Evolutionary conservation across 1,284 basidiomycete species (phyloP), one percentile per base, ranked within the genome.

Genomic region (Rhodotorula sp.): DNA sequence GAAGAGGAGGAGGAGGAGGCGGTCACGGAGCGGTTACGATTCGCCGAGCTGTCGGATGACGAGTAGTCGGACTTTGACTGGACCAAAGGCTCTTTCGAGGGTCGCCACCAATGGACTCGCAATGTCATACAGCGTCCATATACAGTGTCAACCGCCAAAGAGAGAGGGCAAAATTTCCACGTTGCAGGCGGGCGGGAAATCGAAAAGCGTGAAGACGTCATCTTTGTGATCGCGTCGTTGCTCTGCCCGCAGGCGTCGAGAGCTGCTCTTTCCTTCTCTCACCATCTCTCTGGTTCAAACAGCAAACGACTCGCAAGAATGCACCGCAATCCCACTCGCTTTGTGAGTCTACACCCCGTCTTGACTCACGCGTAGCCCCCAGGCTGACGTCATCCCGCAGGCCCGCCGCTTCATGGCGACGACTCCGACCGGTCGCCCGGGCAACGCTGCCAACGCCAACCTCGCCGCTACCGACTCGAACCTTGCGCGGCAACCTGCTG

Each of bases 1-100:
- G 85, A 89, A 63, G 85, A 86, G 29, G 84, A 86, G 61, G 87
- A 87, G 61, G 85, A 86, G 49, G 81, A 83, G 55, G 81, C 67
- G 42, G 70, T 89, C 65, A 85, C 86, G 67, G 66, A 64, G 30
- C 24, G 66, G 46, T 62, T 68, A 62, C 67, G 66, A 49, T 26
- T 73, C 51, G 71, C 62, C 15, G 58, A 72, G 18, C 46, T 72
- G 62, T 68, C 64, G 48, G 73, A 75, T 33, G 70, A 71, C 29
- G 72, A 74, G 54, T 63, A 65, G 61, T 14, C 46, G 12, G 18
- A 33, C 8, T n/a, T n/a, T n/a, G n/a, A n/a, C n/a, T n/a, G n/a
- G n/a, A n/a, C n/a, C n/a, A n/a, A n/a, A n/a, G n/a, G n/a, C n/a
- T n/a, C n/a, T n/a, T n/a, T n/a, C 37, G 37, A 14, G 37, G 37